These are phyloP conservation scores for Fusarium pseudograminearum DNA, from an alignment of 2,329 filamentous ascomycete species.

Conservation along the genomic window DNA sequence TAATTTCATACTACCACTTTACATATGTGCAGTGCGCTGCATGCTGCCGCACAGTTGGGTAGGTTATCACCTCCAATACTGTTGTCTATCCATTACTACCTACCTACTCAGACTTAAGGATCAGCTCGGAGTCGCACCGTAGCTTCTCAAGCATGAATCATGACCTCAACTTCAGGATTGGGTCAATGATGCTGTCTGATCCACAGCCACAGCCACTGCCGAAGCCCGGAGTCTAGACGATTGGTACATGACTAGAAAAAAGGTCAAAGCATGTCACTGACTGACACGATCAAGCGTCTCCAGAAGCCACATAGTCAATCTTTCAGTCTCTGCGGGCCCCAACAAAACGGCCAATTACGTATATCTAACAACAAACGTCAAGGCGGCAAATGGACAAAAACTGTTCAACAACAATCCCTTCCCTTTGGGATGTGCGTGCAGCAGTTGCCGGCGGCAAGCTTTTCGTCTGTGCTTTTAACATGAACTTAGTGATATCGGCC, in stretches of 20 bases:
- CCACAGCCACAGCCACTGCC: conserved; percentile 6
- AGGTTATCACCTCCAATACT: neutral
- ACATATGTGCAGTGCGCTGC: neutral
- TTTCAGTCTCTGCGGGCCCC: conserved; percentile 3
- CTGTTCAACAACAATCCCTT: neutral
- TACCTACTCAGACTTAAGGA: neutral
- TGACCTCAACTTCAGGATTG: neutral
- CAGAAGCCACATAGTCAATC: conserved; percentile 14
- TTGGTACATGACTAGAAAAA: conserved; percentile 28
- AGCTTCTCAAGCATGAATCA: neutral
- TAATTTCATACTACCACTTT: neutral
- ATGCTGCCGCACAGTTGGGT: neutral
- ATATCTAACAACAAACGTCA: neutral
- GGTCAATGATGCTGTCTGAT: neutral
- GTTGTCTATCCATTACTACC: neutral
- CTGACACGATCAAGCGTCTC: conserved; percentile 23
- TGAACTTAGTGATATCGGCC: conserved; percentile 19
- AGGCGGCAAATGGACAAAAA: neutral
- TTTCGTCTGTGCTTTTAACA: conserved; percentile 5
- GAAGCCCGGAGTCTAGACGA: neutral
- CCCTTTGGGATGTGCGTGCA: neutral
- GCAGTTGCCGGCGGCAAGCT: conserved; percentile 16
- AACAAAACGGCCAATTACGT: conserved; percentile 17
- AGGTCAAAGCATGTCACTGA: conserved; percentile 5
- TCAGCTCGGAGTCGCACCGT: neutral